Evolutionary conservation across 129 eudicot genomes (phyloP), one percentile per base, ranked within the genome.

Genomic region (Deinandra increscens): DNA sequence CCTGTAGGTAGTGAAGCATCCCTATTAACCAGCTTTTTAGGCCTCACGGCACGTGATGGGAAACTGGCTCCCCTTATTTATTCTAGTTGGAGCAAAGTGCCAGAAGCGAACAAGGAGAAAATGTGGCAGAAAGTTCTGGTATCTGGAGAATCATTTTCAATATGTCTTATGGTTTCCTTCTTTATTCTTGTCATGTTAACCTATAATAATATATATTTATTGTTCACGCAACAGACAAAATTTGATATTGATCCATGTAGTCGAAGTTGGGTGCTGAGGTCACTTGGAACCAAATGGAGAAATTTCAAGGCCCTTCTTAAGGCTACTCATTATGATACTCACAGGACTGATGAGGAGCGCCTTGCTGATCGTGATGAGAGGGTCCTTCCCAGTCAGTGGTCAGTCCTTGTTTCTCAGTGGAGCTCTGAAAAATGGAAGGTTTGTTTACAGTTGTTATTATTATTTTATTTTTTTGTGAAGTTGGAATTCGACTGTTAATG

Each of bases 311-410:
- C 82, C 5, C 65, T 22, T 43, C 78, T 82, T 22, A 85, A 85
- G 59, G 23, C 73, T 51, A 71, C 72, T 45, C 87, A 63, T 79
- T 85, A 79, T 46, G 64, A 76, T 37, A 78, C 60, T 45, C 83
- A 82, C 55, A 46, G 71, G 18, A 82, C 87, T 45, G 78, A 85
- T 60, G 84, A 74, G 44, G 87, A 82, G 20, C 84, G 87, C 64
- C 75, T 82, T 64, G 87, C 87, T 1, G 87, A 79, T 54, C 69
- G 82, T 79, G 87, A 85, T 69, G 76, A 70, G 56, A 79, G 87
- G 68, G 90, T 85, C 73, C 81, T 71, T 60, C 87, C 86, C 22
- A 85, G 82, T 60, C 90, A 85, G 75, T 85, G 90, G 90, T 37
- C 70, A 15, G 61, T 73, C 14, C 90, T 85, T 66, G 76, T 85